A percentile compares a stretch with the other conserved stretches of the same genome.
phyloP scores from a whole-genome alignment of 1,284 basidiomycete genomes.

The Coniferiporia sulphurascens region DNA sequence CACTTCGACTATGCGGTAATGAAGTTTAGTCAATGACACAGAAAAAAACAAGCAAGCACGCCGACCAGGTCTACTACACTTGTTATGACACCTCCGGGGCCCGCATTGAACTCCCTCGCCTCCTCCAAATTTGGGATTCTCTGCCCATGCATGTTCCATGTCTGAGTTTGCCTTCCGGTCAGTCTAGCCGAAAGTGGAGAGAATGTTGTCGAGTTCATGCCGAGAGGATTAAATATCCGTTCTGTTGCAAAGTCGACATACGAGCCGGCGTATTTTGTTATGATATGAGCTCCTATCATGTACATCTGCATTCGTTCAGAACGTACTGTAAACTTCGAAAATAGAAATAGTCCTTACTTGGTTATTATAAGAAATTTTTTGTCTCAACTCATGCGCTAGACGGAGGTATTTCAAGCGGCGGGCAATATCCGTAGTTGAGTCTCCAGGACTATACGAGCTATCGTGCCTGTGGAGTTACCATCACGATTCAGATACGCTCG shows the following conservation, averaged over 20 bases:
- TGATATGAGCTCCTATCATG: conserved; percentile 35
- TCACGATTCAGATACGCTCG: not conserved
- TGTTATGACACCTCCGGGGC: conserved; percentile 39
- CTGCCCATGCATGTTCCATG: conserved; percentile 21
- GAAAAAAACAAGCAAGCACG: not conserved
- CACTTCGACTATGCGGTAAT: conserved; percentile 33
- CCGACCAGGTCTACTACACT: conserved; percentile 30
- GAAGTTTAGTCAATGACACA: not conserved
- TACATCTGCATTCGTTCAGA: conserved; percentile 23
- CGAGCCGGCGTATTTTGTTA: conserved; percentile 27
- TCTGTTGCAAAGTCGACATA: conserved; percentile 37
- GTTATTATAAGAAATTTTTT: conserved; percentile 43
- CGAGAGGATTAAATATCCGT: conserved; percentile 38
- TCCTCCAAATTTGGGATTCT: conserved; percentile 29
- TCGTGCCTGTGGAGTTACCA: conserved; percentile 6
- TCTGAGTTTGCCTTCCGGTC: conserved; percentile 32
- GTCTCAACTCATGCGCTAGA: conserved; percentile 36
- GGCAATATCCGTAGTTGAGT: conserved; percentile 4
- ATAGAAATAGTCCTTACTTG: conserved; percentile 25
- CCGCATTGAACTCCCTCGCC: conserved; percentile 29
- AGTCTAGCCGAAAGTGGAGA: conserved; percentile 33
- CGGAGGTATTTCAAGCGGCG: conserved; percentile 31
- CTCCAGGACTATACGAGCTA: conserved; percentile 10
- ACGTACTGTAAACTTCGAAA: not conserved
- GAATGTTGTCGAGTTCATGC: conserved; percentile 42